phyloP scores from a whole-genome alignment of 208 protist species.

The Jaenimonas drosophilae region DNA sequence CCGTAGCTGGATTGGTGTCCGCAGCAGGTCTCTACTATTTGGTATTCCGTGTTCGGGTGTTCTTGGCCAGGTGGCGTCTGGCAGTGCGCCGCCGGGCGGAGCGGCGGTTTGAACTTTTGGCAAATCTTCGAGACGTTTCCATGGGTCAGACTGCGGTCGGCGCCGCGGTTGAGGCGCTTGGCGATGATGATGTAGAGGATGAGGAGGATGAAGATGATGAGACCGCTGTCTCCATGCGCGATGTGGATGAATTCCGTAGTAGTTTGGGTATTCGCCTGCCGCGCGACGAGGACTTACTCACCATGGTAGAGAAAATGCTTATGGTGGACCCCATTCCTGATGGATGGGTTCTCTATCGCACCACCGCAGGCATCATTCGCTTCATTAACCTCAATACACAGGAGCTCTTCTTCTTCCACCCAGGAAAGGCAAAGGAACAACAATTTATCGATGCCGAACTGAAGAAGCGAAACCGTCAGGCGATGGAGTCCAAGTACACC shows the following conservation, averaged over 20 bases:
- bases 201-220: slow-evolving; percentile 56
- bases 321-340: slow-evolving; percentile 77
- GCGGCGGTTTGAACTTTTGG: slow-evolving; percentile 60
- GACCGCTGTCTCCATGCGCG: slow-evolving; percentile 51
- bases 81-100: slow-evolving; percentile 57
- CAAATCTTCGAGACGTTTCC: slow-evolving; percentile 35
- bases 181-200: slow-evolving; percentile 44
- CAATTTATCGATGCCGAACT: slow-evolving; percentile 54
- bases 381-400: slow-evolving; percentile 88
- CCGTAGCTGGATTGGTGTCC: slow-evolving; percentile 27
- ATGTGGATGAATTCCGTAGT: slow-evolving; percentile 83
- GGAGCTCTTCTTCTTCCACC: slow-evolving; percentile 82
- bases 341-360: slow-evolving; percentile 85
- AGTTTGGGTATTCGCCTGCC: slow-evolving; percentile 75
- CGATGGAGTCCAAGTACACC: slow-evolving; percentile 66
- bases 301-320: slow-evolving; percentile 74
- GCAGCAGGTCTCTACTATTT: slow-evolving; percentile 44
- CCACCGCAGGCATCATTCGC: slow-evolving; percentile 72
- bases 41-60: slow-evolving; percentile 57
- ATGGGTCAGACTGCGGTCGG: slow-evolving; percentile 12
- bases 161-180: slow-evolving; percentile 25
- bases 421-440: slow-evolving; percentile 54
- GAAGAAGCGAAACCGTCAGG: slow-evolving; percentile 52
- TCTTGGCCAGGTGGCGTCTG: slow-evolving; percentile 61
- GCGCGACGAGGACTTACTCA: slow-evolving; percentile 76